Evolutionary conservation across 371 early-diverging fungal genomes (phyloP).

Genomic region (Saksenaea vasiformis): DNA sequence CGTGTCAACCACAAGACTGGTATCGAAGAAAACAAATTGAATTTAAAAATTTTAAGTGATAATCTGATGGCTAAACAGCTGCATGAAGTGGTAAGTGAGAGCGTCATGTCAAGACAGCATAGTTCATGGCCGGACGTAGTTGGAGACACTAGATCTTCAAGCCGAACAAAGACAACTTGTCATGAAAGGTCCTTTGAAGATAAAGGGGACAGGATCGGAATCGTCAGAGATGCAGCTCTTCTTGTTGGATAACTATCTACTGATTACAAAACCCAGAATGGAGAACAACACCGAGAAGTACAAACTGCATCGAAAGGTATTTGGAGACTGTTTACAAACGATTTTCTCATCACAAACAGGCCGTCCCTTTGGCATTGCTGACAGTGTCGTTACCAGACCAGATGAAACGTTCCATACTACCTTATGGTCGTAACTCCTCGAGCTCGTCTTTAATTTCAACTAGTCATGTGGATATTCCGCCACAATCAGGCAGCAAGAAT

Average conservation of each 20-base stretch:
- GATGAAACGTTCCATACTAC: slow-evolving; percentile 33
- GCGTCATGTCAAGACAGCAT: neutral
- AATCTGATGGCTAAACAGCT: slow-evolving; percentile 26
- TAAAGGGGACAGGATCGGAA: slow-evolving; percentile 68
- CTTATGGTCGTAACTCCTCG: slow-evolving; percentile 32
- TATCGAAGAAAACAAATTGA: slow-evolving; percentile 76
- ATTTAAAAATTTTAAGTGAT: slow-evolving; percentile 47
- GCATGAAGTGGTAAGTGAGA: slow-evolving; percentile 2
- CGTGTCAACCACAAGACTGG: slow-evolving; percentile 87
- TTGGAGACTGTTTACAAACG: neutral
- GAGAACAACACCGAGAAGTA: slow-evolving; percentile 38
- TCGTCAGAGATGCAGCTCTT: slow-evolving; percentile 73
- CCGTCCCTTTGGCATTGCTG: slow-evolving; percentile 77
- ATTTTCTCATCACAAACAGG: slow-evolving; percentile 33
- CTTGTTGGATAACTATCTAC: slow-evolving; percentile 84
- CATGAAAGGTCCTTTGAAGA: slow-evolving; percentile 78
- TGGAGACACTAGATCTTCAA: slow-evolving; percentile 18
- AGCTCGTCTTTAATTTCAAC: slow-evolving; percentile 19
- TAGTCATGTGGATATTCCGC: slow-evolving; percentile 14
- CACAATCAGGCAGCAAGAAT: slow-evolving; percentile 16
- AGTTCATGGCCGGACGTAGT: neutral
- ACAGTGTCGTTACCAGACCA: slow-evolving; percentile 67
- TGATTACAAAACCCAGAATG: slow-evolving; percentile 69
- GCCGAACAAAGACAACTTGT: slow-evolving; percentile 69
- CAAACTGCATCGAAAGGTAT: slow-evolving; percentile 46